Base-by-base conservation (phyloP, 768 basidiomycete species). In the Naganishia kalamii region DNA sequence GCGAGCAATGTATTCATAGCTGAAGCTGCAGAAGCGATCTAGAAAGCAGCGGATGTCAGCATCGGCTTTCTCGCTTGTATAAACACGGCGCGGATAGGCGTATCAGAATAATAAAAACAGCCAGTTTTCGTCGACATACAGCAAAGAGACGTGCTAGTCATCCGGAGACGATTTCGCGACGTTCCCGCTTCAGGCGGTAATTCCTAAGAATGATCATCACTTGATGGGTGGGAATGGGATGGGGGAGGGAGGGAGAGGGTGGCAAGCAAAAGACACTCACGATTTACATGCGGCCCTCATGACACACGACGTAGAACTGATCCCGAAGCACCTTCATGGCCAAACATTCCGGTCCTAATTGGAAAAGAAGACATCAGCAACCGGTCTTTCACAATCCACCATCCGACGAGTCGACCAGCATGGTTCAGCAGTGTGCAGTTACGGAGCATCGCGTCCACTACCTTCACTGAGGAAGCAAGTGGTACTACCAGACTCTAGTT, bases 71-170 rank as follows among this genome's bases (percentile, higher is more conserved):
- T n/a, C 23, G 23, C 27, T 35, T n/a, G 51, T 33, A 35, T 32
- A 13, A 41, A 10, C 37, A 27, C 8, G 1, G n/a, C 32, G 27
- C 21, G 48, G n/a, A 32, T 30, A 33, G 33, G 19, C 30, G 54
- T 35, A 57, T 57, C 63, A 64, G 51, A 64, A 64, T 27, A 52
- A 57, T 64, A 52, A 64, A 64, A 64, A 64, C 63, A 64, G 63
- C 63, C 63, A 64, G 49, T 49, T 64, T 64, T 64, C 63, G 50
- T 64, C 63, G 40, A 51, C 63, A 64, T 54, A 48, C 44, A 54
- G 44, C 49, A 54, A 47, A 50, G 54, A 57, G 37, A 57, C 54
- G 54, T 57, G 54, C 54, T 57, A 57, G 40, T 57, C 54, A 57
- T 57, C 54, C 54, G 54, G 54, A 57, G 54, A 57, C 54, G 40